Evolutionary conservation across 176 grass and related monocot species (phyloP).

Genomic region (Aegilops tauschii): DNA sequence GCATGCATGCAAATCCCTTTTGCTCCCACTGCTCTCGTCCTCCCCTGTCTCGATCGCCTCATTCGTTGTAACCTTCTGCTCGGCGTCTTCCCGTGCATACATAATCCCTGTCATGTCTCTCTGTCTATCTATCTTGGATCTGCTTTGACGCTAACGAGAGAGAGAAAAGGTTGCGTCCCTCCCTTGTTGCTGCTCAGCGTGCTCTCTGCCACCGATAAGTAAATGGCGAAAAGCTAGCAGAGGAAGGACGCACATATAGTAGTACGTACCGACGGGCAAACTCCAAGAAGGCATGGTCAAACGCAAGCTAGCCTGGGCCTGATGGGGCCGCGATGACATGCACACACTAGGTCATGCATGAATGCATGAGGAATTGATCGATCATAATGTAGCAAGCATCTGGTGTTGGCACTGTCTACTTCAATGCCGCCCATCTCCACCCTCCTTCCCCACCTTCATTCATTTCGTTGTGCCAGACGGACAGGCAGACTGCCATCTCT

Average conservation of each 20-base stretch:
- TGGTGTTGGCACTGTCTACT: conserved; percentile 15
- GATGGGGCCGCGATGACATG: background rate
- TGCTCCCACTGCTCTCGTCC: conserved; percentile 1
- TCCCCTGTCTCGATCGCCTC: background rate
- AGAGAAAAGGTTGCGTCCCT: background rate
- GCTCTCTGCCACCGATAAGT: background rate
- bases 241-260: background rate
- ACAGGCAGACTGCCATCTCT: background rate
- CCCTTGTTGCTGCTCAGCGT: background rate
- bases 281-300: conserved; percentile 17
- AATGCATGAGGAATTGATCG: background rate
- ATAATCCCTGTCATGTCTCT: background rate
- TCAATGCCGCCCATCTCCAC: background rate
- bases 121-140: background rate
- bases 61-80: background rate
- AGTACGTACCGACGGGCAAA: background rate
- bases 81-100: background rate
- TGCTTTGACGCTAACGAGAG: background rate
- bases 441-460: background rate
- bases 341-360: background rate
- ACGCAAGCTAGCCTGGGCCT: background rate
- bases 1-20: conserved; percentile 4
- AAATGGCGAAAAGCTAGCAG: background rate
- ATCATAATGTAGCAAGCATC: background rate
- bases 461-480: background rate